Base-by-base conservation (phyloP, 1,284 basidiomycete genomes). In the Pyrrhoderma lamaoense region DNA sequence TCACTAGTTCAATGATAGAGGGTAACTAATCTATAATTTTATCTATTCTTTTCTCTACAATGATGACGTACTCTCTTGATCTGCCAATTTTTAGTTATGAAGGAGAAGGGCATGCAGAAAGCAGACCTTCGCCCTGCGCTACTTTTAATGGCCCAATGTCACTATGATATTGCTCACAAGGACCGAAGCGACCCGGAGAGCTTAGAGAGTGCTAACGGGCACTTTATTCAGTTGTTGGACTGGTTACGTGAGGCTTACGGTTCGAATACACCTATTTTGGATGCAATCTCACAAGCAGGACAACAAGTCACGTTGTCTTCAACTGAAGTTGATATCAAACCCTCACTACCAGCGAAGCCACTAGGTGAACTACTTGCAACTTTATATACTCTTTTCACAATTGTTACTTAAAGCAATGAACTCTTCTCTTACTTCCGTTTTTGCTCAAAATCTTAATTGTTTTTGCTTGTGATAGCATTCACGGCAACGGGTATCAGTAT, bases 231-330 rank as follows among this genome's bases (percentile, higher is more conserved):
- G 3, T 22, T 49, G 16, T 45, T 55, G 31, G 53, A 51, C 16
- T 51, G 53, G 49, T 31, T 55, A 7, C 49, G 49, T 22, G 35
- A 55, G 8, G 39, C 49, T 1, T 55, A 55, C 25, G 53, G 53
- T 4, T 38, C 31, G 1, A 35, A 51, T 36, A 47, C 45, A 13
- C 42, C 49, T 38, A 36, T 25, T 18, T 31, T 52, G 7, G 51
- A 52, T 8, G 51, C 51, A 16, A 47, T 52, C 45, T 37, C 45
- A 16, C 51, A 42, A 42, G 31, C 51, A n/a, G 51, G 40, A 27
- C 11, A 18, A 8, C 31, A 31, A 31, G 7, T 5, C 5, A 45
- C n/a, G 11, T 34, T 43, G 14, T 49, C 34, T 39, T 35, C 14
- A 13, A 2, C 31, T 8, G 21, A 37, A 34, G 45, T 25, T n/a